phyloP scores from a whole-genome alignment of 1,284 basidiomycete species.

The Ganoderma resinaceum region DNA sequence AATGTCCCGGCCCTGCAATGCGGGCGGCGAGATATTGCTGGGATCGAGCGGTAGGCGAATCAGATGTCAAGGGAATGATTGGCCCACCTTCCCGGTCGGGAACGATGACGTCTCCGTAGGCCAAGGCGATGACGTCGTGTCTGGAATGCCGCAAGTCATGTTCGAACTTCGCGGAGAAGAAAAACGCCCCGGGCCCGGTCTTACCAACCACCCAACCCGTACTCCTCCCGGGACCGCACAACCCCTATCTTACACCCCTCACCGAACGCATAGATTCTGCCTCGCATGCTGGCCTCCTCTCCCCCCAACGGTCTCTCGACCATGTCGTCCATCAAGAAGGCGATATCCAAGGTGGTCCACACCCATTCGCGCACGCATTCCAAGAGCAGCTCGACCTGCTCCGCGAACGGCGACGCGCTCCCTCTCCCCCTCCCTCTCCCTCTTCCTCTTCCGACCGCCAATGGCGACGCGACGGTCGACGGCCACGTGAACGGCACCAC shows the following conservation, averaged over 20 bases:
- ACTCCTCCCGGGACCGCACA: background rate
- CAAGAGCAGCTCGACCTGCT: constrained; percentile 15
- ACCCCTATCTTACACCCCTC: background rate
- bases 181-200: background rate
- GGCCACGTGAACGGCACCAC: constrained; percentile 16
- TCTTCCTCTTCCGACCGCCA: constrained; percentile 8
- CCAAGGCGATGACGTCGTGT: constrained; percentile 7
- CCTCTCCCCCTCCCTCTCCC: too few relatives aligned
- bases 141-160: background rate
- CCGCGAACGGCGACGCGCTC: constrained; percentile 18
- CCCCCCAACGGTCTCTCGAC: background rate
- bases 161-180: background rate
- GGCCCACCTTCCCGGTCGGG: background rate
- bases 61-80: background rate
- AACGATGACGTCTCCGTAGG: constrained; percentile 7
- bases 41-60: background rate
- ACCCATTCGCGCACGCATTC: constrained; percentile 26
- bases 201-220: background rate
- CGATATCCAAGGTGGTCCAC: constrained; percentile 29
- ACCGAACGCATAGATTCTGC: background rate
- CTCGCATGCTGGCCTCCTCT: constrained; percentile 1
- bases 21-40: background rate
- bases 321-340: constrained; percentile 32
- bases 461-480: constrained; percentile 9
- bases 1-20: background rate